These are phyloP conservation scores for Globisporangium perplexum DNA, from an alignment of 352 stramenopile species.

Conservation along the genomic window DNA sequence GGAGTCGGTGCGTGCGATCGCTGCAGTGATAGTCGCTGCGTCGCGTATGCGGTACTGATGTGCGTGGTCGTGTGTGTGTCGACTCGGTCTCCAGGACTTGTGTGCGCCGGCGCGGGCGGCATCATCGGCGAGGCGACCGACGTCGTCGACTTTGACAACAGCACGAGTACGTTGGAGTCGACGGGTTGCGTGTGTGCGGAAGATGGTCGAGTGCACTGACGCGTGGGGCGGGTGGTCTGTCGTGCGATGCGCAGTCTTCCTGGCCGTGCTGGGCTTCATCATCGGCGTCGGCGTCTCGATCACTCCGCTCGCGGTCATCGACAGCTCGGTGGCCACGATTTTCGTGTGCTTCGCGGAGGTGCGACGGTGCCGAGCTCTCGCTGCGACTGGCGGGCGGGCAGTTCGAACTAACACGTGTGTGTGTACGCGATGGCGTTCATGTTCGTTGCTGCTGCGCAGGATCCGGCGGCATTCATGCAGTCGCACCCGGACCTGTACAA, in stretches of 20 bases:
- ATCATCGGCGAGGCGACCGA: constrained; percentile 46
- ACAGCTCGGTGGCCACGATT: constrained; percentile 93
- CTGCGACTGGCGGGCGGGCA: no score
- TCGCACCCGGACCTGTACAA: constrained; percentile 82
- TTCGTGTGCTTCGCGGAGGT: constrained; percentile 96
- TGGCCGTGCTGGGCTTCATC: constrained; percentile 85
- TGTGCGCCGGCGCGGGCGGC: constrained; percentile 57
- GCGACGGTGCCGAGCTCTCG: constrained; percentile 4
- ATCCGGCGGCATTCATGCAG: constrained; percentile 71
- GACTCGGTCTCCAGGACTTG: constrained; percentile 32
- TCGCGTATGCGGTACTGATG: background rate
- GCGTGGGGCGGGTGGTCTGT: background rate
- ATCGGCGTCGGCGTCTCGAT: constrained; percentile 85
- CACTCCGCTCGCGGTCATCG: constrained; percentile 90
- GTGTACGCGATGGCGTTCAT: background rate
- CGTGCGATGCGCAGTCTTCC: constrained; percentile 25
- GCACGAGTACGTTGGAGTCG: constrained; percentile 30
- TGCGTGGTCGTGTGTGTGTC: no score
- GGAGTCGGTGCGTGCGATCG: constrained; percentile 50
- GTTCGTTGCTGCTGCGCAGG: constrained; percentile 16
- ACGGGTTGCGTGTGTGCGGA: no score
- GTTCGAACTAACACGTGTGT: background rate
- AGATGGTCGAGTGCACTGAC: background rate
- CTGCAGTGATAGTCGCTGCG: no score
- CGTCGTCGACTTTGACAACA: constrained; percentile 56